Evolutionary conservation across 2,329 filamentous ascomycete genomes (phyloP).

Genomic region (Exserohilum turcica): DNA sequence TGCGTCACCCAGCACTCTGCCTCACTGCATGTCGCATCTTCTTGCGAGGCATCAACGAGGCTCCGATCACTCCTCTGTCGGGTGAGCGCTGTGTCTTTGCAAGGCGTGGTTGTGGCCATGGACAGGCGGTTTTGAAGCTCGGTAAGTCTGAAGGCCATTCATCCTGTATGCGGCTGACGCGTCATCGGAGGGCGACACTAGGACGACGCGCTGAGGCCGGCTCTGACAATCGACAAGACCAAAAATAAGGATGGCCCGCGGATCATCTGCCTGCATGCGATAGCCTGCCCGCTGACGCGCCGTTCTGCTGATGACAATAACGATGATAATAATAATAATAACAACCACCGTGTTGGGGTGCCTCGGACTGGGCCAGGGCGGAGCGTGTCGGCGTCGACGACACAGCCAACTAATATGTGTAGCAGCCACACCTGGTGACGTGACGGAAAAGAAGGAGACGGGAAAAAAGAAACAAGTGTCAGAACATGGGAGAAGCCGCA

Average conservation of each 20-base stretch:
- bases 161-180: conserved; percentile 13
- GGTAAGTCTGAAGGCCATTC: conserved; percentile 2
- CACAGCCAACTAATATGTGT: no score
- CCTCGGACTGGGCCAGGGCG: neutral
- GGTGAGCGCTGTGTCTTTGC: neutral
- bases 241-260: neutral
- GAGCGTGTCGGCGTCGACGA: neutral
- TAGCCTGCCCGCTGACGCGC: no score
- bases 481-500: neutral
- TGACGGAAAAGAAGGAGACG: neutral
- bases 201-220: neutral
- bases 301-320: no score
- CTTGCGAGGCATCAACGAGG: neutral
- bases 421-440: no score
- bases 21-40: conserved; percentile 12
- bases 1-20: neutral
- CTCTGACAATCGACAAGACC: neutral
- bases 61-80: neutral
- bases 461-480: neutral
- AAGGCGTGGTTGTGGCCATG: neutral
- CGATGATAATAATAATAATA: no score
- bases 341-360: no score
- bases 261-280: neutral
- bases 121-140: neutral
- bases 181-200: conserved; percentile 8